phyloP scores from a whole-genome alignment of 768 basidiomycete genomes.

The Rubroboletus pulcherrimus region DNA sequence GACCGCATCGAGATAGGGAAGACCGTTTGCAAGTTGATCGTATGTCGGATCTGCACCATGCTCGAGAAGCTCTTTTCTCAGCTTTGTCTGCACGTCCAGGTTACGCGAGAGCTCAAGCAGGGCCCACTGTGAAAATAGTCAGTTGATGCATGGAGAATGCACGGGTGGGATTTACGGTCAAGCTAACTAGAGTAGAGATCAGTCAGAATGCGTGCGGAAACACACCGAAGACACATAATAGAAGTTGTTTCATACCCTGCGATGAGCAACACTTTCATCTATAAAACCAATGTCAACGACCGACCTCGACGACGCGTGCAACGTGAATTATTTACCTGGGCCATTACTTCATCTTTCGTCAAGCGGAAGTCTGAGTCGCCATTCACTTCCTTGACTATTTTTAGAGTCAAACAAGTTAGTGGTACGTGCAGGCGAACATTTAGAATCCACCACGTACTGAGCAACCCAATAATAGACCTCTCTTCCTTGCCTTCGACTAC shows the following conservation, averaged over 20 bases:
- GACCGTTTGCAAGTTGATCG: slow-evolving; percentile 45
- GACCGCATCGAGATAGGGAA: slow-evolving; percentile 52
- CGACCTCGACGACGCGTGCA: neutral
- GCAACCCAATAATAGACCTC: slow-evolving; percentile 24
- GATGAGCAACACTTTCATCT: slow-evolving; percentile 17
- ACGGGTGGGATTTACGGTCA: slow-evolving; percentile 5
- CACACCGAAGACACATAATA: slow-evolving; percentile 3
- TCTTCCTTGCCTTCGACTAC: slow-evolving; percentile 19
- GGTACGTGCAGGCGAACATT: slow-evolving; percentile 14
- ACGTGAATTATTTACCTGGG: slow-evolving; percentile 14
- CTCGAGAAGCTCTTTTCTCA: slow-evolving; percentile 47
- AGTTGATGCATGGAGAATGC: neutral
- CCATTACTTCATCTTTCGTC: slow-evolving; percentile 28
- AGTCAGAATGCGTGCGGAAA: neutral
- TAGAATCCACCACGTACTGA: slow-evolving; percentile 12
- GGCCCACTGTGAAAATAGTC: slow-evolving; percentile 41
- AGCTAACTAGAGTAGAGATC: slow-evolving; percentile 5
- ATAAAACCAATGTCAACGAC: neutral
- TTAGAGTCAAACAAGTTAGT: neutral
- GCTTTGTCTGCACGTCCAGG: slow-evolving; percentile 41
- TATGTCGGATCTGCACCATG: slow-evolving; percentile 48
- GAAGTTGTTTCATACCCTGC: slow-evolving; percentile 25
- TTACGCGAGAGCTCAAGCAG: slow-evolving; percentile 51
- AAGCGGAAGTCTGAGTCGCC: slow-evolving; percentile 22
- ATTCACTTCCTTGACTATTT: slow-evolving; percentile 35